Base-by-base conservation (phyloP, 129 eudicot species). In the Ambrosia artemisiifolia region DNA sequence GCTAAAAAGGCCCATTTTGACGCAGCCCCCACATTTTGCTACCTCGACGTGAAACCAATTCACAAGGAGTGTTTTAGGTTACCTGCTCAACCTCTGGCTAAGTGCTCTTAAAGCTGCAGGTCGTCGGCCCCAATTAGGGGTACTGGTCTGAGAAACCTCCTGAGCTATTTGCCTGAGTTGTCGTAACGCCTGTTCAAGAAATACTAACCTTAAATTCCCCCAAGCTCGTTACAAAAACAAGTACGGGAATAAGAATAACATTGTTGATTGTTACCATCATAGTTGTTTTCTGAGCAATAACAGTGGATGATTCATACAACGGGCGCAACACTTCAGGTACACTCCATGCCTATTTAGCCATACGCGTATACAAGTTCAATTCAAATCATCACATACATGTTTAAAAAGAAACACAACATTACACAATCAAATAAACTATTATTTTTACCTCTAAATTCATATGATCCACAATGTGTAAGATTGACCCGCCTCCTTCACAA, bases 261-360 rank as follows among this genome's bases (percentile, higher is more conserved):
- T n/a, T n/a, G n/a, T n/a, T n/a, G n/a, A n/a, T 8, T 55, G 79
- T 65, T 79, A 93, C 98, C 70, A 88, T 87, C 96, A 90, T 89
- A 35, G 98, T 93, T 18, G 92, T 86, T 80, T 84, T 89, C 69
- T 93, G 98, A 33, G 98, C 92, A 34, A 93, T 87, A 38, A 84
- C 83, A 1, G 95, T 81, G 44, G 98, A 79, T 28, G 98, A 93
- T 70, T 93, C 96, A 67, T 93, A 93, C 61, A 93, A 80, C 11
- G 95, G 95, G 16, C 96, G 98, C 61, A 93, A 71, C 67, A 93
- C 98, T 81, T 93, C 98, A 13, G 98, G 98, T 74, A 93, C 96
- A 72, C 88, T 92, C 95, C 89, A 89, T 42, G 98, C 85, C 98
- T 92, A 73, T 43, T 30, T 49, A 73, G 65, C 30, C 43, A 72